Evolutionary conservation across 306 rosid genomes (phyloP), one percentile per base, ranked within the genome.

Genomic region (Astragalus glycyphyllos): DNA sequence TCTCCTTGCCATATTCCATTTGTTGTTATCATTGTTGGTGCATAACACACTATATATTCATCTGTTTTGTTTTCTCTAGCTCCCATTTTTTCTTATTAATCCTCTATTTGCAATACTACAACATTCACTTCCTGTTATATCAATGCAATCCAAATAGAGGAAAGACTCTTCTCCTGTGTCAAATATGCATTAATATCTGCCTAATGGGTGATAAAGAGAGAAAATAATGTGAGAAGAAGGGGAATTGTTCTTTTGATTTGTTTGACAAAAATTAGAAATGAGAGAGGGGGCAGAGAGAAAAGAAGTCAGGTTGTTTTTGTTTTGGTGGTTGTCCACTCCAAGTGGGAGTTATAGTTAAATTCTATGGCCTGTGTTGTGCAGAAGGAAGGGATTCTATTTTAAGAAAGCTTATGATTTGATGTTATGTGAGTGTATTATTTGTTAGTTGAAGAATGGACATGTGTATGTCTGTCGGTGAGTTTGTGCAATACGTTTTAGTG

Each of bases 1-100:
- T 93, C 97, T 5, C 98, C 98, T 74, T 88, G 96, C 97, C 97
- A 93, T n/a, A 93, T 69, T 13, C 98, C 97, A 69, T 93, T 86
- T 44, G 98, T 93, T 16, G 96, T 90, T 37, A 93, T 83, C 98
- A 90, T 87, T 20, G 88, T 84, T 3, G 98, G 98, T 6, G 96
- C 86, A 63, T 88, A 93, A 40, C 98, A 93, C 0, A 93, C 86
- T 35, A 88, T 88, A 1, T 80, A 64, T 0, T 69, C 85, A 1
- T 68, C 82, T 16, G 84, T 55, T 12, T 11, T 14, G 53, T 72
- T 67, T 48, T 83, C 3, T 6, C 0, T 13, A 26, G 44, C 44
- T 66, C 9, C 69, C 87, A 75, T 79, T 5, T 29, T 81, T 68
- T 0, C 41, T 65, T 34, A 16, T 15, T 17, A 40, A 10, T 41